phyloP scores from a whole-genome alignment of 768 basidiomycete species.

The Psilocybe cyanescens region DNA sequence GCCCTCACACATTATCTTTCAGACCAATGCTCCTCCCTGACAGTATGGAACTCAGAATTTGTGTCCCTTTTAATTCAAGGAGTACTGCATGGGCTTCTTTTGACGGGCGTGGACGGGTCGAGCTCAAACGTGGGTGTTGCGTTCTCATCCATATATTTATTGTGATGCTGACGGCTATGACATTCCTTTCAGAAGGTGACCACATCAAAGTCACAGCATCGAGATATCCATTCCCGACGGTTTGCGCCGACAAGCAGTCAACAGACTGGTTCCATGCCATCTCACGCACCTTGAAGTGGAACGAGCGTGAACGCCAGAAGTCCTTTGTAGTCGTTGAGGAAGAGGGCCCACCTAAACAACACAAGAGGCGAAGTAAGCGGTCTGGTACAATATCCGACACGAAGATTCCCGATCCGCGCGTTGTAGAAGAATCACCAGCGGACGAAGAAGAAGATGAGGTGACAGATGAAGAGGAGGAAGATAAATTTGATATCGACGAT shows the following conservation, averaged over 20 bases:
- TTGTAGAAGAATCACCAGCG: conserved; percentile 36
- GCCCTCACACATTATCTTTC: conserved; percentile 98
- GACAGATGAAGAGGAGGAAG: conserved; percentile 61
- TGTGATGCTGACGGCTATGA: conserved; percentile 10
- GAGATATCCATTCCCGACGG: conserved; percentile 97
- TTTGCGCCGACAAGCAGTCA: conserved; percentile 96
- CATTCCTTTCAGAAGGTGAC: conserved; percentile 79
- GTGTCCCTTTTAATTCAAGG: conserved; percentile 98
- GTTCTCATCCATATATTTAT: neutral
- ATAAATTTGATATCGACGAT: conserved; percentile 94
- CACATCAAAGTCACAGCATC: conserved; percentile 99
- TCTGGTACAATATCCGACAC: conserved; percentile 18
- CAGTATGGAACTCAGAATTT: conserved; percentile 97
- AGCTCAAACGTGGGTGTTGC: conserved; percentile 80
- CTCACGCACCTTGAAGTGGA: conserved; percentile 97
- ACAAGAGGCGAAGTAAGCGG: conserved; percentile 31
- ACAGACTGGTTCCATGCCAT: conserved; percentile 99
- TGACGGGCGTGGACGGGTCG: conserved; percentile 95
- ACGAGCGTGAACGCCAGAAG: conserved; percentile 97
- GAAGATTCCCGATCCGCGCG: conserved; percentile 9
- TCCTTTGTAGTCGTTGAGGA: conserved; percentile 99
- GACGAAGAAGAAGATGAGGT: conserved; percentile 55
- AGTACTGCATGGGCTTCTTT: conserved; percentile 99
- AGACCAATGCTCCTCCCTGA: conserved; percentile 98
- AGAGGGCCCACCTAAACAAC: conserved; percentile 49